Conservation (phyloP, 2,329 filamentous ascomycete genomes). For the Penicillium sp. region DNA sequence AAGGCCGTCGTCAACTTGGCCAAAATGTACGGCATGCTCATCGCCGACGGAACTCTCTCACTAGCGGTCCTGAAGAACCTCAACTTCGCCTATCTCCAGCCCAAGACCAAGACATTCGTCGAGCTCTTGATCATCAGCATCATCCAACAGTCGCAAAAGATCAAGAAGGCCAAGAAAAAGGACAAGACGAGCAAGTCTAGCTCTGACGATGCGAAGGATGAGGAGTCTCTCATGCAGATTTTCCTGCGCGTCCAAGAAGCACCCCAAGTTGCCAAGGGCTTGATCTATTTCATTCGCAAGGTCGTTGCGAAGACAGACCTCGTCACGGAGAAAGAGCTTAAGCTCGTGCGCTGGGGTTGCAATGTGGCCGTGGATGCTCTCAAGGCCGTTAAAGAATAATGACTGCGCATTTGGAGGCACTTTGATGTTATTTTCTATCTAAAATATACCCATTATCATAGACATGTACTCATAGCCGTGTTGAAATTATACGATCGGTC, state of each 20-base stretch:
- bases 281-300: constrained; percentile 80
- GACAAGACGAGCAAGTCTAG: constrained; percentile 24
- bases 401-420: not conserved
- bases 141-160: constrained; percentile 66
- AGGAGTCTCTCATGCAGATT: constrained; percentile 63
- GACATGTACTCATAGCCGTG: constrained; percentile 10
- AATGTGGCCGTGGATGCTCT: constrained; percentile 44
- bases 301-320: constrained; percentile 68
- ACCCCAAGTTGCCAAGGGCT: constrained; percentile 68
- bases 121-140: constrained; percentile 78
- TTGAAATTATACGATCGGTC: constrained; percentile 4
- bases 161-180: constrained; percentile 24
- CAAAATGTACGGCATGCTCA: constrained; percentile 64
- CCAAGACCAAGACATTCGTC: constrained; percentile 74
- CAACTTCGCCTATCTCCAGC: constrained; percentile 75
- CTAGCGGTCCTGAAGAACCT: constrained; percentile 64
- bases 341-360: constrained; percentile 51
- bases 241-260: constrained; percentile 66
- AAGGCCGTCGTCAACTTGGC: constrained; percentile 67
- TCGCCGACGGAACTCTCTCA: constrained; percentile 60
- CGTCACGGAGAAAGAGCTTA: constrained; percentile 53
- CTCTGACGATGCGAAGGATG: constrained; percentile 47
- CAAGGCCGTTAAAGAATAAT: constrained; percentile 35
- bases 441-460: constrained; percentile 20
- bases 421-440: constrained; percentile 10